Base-by-base conservation (phyloP, 1,284 basidiomycete species). In the Heterobasidion occidentale region DNA sequence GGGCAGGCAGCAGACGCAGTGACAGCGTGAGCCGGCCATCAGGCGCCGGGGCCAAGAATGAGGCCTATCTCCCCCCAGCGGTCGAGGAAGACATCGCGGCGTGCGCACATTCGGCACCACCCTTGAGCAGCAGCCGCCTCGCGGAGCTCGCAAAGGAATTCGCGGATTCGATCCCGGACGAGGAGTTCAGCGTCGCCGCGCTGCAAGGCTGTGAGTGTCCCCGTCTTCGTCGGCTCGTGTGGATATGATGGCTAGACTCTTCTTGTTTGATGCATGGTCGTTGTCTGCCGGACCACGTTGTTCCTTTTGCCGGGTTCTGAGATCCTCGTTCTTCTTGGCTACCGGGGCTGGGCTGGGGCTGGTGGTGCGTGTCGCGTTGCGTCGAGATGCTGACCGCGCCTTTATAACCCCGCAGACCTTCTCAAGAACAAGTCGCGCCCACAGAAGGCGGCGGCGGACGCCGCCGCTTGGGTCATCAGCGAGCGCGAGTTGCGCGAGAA, bases 141-240 rank as follows among this genome's bases (percentile, higher is more conserved):
- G 80, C 78, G 35, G 66, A 71, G 15, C 73, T 92, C 15, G 91
- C 88, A 11, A 83, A 86, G 70, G 67, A 74, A 56, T 93, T 92
- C 65, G 86, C 88, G 4, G 84, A 86, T 58, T 72, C 79, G 27
- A 83, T 92, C 34, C 88, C 90, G 0, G 86, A 90, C 27, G 83
- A 87, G 46, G 86, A 88, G 70, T 90, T 92, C 66, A 88, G 86
- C 63, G 86, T 92, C 55, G 90, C 91, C n/a, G 84, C 87, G 56
- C 73, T 93, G 58, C 90, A 92, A 71, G 90, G 89, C 67, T 92
- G 86, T 88, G 68, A 78, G 86, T 82, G 14, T 55, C 55, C 60
- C 50, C 27, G 27, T 63, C 64, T 59, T 61, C 64, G 59, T 58
- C 46, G 56, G 55, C 57, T 58, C 51, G 46, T 57, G 52, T 53